phyloP scores from a whole-genome alignment of 768 basidiomycete genomes.

The Mycena galericulata region DNA sequence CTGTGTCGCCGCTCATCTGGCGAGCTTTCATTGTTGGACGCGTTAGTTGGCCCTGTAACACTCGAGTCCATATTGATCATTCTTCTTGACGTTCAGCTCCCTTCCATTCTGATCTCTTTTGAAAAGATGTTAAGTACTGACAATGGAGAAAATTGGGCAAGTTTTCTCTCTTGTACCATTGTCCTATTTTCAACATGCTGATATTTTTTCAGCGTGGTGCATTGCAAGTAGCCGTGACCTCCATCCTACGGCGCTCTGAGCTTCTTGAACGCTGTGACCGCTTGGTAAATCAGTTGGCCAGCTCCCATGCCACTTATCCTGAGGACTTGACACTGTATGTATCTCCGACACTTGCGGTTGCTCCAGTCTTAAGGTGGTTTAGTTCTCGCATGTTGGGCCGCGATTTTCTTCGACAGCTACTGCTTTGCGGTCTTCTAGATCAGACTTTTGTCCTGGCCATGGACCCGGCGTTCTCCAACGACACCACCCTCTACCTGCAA shows the following conservation, averaged over 20 bases:
- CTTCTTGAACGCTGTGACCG: slow-evolving; percentile 68
- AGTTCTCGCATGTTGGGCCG: slow-evolving; percentile 53
- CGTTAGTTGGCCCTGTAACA: slow-evolving; percentile 54
- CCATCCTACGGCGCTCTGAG: slow-evolving; percentile 63
- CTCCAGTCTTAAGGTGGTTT: slow-evolving; percentile 1
- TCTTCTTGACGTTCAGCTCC: slow-evolving; percentile 62
- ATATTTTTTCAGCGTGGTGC: slow-evolving; percentile 46
- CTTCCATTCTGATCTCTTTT: slow-evolving; percentile 67
- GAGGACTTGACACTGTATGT: slow-evolving; percentile 45
- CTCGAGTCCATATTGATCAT: not conserved
- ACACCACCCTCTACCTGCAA: slow-evolving; percentile 61
- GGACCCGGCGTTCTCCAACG: slow-evolving; percentile 63
- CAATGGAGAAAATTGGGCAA: slow-evolving; percentile 70
- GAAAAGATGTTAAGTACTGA: slow-evolving; percentile 67
- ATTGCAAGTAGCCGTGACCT: slow-evolving; percentile 63
- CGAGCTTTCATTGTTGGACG: slow-evolving; percentile 78
- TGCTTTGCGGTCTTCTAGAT: slow-evolving; percentile 67
- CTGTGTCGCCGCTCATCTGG: slow-evolving; percentile 63
- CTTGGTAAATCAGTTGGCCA: slow-evolving; percentile 50
- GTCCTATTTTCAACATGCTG: not conserved
- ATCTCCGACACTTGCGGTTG: not conserved
- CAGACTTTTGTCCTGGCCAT: slow-evolving; percentile 61
- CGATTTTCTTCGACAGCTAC: slow-evolving; percentile 68
- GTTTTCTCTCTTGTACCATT: no score
- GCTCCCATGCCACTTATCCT: slow-evolving; percentile 37